Percentiles rank a stretch among this genome's conserved stretches.
phyloP scores from a whole-genome alignment of 202 grass and related monocot species.

The Schoenoplectus tabernaemontani region DNA sequence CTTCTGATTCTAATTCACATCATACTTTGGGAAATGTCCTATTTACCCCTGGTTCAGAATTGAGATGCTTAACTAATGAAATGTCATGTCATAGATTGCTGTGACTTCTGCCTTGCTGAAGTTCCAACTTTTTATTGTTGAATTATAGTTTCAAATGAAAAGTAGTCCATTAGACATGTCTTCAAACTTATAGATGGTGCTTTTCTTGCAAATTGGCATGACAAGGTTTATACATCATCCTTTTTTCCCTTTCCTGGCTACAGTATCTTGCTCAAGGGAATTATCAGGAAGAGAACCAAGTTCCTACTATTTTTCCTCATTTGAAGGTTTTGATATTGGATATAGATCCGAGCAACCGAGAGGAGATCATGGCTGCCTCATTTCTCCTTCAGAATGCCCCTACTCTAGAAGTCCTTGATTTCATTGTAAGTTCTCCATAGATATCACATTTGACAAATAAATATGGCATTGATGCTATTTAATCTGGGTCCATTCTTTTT shows the following conservation, averaged over 20 bases:
- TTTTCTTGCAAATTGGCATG: neutral
- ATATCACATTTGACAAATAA: neutral
- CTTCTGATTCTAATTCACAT: neutral
- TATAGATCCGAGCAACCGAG: neutral
- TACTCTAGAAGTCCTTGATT: slow-evolving; percentile 10
- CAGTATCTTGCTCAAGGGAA: slow-evolving; percentile 23
- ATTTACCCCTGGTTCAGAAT: neutral
- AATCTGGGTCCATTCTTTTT: neutral
- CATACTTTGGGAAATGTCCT: neutral
- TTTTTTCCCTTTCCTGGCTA: neutral
- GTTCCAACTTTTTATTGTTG: too few relatives aligned
- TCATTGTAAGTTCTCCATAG: neutral
- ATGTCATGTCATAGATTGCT: neutral
- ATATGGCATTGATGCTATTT: neutral
- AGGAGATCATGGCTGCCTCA: neutral
- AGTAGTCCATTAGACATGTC: neutral
- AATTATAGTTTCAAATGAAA: neutral
- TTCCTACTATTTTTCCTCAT: neutral
- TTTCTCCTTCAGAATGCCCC: neutral
- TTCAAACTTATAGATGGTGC: neutral
- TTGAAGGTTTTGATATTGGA: slow-evolving; percentile 20
- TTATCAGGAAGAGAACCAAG: neutral
- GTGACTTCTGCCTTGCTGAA: neutral
- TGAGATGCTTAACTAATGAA: neutral
- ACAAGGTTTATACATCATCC: neutral